A percentile compares a stretch with the other conserved stretches of the same genome.
phyloP scores from a whole-genome alignment of 805 yeast species.

The Starmerella vaccinii region DNA sequence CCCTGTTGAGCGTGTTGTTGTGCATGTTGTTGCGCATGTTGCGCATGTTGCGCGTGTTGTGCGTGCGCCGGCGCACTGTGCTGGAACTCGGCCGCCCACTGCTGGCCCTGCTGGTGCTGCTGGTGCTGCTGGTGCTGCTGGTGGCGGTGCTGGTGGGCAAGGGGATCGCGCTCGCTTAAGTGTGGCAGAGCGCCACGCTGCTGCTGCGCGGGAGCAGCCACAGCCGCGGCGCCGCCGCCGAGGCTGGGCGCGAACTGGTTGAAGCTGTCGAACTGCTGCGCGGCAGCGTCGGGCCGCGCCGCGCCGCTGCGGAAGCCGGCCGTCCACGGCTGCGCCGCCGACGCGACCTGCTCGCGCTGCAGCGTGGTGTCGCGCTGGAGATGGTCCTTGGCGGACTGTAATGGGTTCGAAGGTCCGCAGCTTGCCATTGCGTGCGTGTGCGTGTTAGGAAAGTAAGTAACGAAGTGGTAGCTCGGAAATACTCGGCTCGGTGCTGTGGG shows the following conservation, averaged over 20 bases:
- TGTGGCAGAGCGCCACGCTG: constrained; percentile 1
- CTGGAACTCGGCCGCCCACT: constrained; percentile 16
- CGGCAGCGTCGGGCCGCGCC: not conserved
- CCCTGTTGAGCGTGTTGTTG: constrained; percentile 1
- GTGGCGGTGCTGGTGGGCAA: constrained; percentile 3
- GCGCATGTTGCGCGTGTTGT: not conserved
- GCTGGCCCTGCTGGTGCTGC: not conserved
- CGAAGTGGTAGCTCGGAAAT: too few relatives aligned
- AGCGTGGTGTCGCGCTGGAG: constrained; percentile 14
- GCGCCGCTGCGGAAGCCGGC: not conserved
- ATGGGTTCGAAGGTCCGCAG: constrained; percentile 21
- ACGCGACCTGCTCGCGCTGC: constrained; percentile 13
- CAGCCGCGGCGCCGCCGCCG: not conserved
- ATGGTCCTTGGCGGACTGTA: constrained; percentile 13
- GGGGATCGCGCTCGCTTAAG: constrained; percentile 8
- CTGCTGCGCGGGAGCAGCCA: not conserved
- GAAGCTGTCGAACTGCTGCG: constrained; percentile 1
- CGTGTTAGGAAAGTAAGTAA: not conserved
- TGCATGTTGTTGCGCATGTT: not conserved
- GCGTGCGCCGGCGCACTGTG: not conserved
- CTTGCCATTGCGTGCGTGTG: constrained; percentile 14
- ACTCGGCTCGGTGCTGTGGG: not conserved
- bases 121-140: not conserved
- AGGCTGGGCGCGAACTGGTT: not conserved
- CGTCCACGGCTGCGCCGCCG: not conserved